Base-by-base conservation (phyloP, 2,329 filamentous ascomycete species). In the Hymenotorrendiella dingleyae region DNA sequence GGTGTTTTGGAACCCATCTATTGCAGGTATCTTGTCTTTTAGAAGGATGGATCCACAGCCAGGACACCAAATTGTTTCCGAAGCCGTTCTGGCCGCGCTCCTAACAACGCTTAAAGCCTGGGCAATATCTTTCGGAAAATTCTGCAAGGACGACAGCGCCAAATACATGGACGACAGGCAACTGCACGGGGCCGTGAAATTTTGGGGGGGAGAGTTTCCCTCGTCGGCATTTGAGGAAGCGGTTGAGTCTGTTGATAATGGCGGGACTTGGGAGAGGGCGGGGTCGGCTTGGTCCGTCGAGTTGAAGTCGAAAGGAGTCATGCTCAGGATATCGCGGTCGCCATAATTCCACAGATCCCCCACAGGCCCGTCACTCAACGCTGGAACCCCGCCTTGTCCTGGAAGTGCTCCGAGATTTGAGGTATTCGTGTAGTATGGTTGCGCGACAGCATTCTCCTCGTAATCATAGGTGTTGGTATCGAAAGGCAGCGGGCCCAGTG, bases 1-100 rank as follows among this genome's bases (percentile, higher is more conserved):
- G 37, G 73, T 65, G 54, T 70, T 79, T 56, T 81, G 78, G 47
- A 77, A 74, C 22, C 66, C 53, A 39, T 74, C 69, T 38, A 78
- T 67, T 17, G 69, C 64, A 1, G 66, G 63, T 1, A 62, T 57
- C 22, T 60, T 49, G 5, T 69, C 64, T 6, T 63, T 54, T 12
- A 66, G 34, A 23, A 65, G 42, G 24, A 64, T 59, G 19, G 64
- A 60, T 38, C 68, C 69, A 61, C 78, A 82, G 12, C 60, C 50
- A 1, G 64, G 55, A 54, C 78, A 82, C 49, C 67, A 64, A 37
- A 78, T 67, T 14, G 71, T 67, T 27, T 73, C 62, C 56, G 78
- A 70, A 1, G 57, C 58, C 21, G 53, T 54, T 23, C 28, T 37
- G 38, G 53, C 51, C 12, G 59, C 38, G 10, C 41, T 33, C 28